A percentile compares a stretch with the other conserved stretches of the same genome.
These are phyloP conservation scores for Alternaria infectoria DNA, from an alignment of 2,329 filamentous ascomycete genomes.

Conservation along the genomic window DNA sequence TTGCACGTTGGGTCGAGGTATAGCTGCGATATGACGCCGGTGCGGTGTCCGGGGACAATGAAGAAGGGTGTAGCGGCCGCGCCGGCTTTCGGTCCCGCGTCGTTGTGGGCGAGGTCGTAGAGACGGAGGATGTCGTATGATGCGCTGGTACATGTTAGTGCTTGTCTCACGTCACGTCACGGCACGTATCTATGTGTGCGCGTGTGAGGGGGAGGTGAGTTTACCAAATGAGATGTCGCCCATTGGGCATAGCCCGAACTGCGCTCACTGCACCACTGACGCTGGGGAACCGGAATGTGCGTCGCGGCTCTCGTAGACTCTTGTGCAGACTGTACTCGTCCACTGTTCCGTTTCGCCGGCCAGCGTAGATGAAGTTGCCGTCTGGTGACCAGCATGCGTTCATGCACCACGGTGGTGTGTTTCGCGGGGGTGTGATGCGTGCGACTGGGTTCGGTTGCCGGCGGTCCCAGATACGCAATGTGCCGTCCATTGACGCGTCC, in stretches of 20 bases:
- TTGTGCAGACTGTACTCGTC: conserved; percentile 93
- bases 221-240: conserved; percentile 85
- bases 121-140: conserved; percentile 92
- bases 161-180: not conserved
- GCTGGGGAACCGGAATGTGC: conserved; percentile 84
- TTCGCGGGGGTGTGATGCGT: conserved; percentile 73
- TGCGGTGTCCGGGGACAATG: conserved; percentile 90
- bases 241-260: conserved; percentile 89
- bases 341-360: conserved; percentile 87
- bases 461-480: conserved; percentile 90
- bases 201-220: conserved; percentile 24
- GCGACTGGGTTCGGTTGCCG: conserved; percentile 79
- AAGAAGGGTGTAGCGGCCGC: conserved; percentile 83
- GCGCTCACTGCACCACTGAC: conserved; percentile 91
- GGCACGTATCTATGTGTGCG: not conserved
- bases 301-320: conserved; percentile 73
- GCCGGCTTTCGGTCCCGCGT: conserved; percentile 65
- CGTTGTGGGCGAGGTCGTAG: conserved; percentile 76
- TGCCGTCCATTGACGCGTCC: conserved; percentile 85
- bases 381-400: conserved; percentile 95
- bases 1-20: conserved; percentile 86
- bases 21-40: conserved; percentile 84
- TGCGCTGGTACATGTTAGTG: conserved; percentile 61
- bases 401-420: conserved; percentile 95
- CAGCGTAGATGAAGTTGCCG: conserved; percentile 93